Percentiles rank a stretch among this genome's conserved stretches.
Conservation (phyloP, 345 rosid genomes). For the Abelmoschus esculentus region DNA sequence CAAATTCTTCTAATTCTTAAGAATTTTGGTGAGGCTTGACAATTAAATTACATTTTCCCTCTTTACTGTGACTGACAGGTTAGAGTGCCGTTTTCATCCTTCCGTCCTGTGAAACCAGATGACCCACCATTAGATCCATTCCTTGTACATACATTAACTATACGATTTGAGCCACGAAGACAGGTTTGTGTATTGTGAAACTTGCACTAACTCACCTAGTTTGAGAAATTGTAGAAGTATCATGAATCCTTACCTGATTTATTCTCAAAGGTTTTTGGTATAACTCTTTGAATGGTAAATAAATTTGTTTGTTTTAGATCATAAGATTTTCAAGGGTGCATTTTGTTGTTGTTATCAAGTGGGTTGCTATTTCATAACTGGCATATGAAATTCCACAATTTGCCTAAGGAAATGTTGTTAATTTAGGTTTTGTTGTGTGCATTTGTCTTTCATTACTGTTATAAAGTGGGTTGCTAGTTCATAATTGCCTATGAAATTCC, state of each 20-base stretch:
- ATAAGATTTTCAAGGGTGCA: neutral
- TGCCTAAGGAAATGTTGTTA: neutral
- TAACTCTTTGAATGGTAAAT: neutral
- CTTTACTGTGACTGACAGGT: conserved; percentile 42
- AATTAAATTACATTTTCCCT: conserved; percentile 13
- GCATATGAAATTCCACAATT: neutral
- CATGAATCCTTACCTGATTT: neutral
- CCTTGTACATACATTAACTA: conserved; percentile 81
- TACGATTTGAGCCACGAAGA: conserved; percentile 92
- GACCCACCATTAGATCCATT: conserved; percentile 92
- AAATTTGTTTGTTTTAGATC: neutral
- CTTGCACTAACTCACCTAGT: neutral
- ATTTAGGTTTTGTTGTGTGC: neutral
- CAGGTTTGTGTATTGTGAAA: conserved; percentile 43
- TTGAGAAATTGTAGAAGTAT: neutral
- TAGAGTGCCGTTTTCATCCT: conserved; percentile 86
- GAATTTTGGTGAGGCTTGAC: neutral
- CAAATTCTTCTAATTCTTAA: neutral
- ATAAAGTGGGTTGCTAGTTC: neutral
- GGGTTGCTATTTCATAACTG: neutral
- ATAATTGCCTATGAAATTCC: neutral
- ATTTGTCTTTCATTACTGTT: neutral
- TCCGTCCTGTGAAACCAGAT: conserved; percentile 92
- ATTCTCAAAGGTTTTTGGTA: neutral
- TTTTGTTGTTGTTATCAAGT: neutral